phyloP scores from a whole-genome alignment of 805 yeast species.

The Ogataea saltuana region DNA sequence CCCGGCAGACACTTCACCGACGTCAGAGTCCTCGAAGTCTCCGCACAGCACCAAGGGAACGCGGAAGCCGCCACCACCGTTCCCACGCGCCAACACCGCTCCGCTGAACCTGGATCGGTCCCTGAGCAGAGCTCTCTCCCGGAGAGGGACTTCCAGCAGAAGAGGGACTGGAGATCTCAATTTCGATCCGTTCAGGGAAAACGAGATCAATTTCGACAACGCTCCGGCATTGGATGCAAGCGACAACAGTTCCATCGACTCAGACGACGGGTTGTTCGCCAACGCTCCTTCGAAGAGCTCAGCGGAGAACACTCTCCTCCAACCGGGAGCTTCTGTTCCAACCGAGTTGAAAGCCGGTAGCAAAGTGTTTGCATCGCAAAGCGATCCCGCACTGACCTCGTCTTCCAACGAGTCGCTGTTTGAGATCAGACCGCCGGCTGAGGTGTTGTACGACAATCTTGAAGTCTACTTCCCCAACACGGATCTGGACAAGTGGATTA shows the following conservation, averaged over 20 bases:
- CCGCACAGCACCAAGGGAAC: constrained; percentile 12
- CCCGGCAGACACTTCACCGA: constrained; percentile 9
- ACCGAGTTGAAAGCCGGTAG: background rate
- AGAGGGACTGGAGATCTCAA: constrained; percentile 14
- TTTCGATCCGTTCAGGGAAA: constrained; percentile 64
- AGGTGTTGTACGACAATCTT: constrained; percentile 85
- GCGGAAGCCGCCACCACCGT: constrained; percentile 31
- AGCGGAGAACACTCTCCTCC: background rate
- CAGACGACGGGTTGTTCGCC: constrained; percentile 63
- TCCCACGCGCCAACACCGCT: constrained; percentile 9
- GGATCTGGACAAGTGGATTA: constrained; percentile 87
- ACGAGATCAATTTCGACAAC: constrained; percentile 69
- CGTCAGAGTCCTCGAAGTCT: constrained; percentile 10
- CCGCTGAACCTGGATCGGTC: constrained; percentile 6
- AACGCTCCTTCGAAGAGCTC: constrained; percentile 38
- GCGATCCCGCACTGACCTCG: constrained; percentile 12
- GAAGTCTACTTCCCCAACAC: constrained; percentile 92
- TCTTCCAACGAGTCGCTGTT: constrained; percentile 29
- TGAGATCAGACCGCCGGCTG: constrained; percentile 93
- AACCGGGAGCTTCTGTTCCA: background rate
- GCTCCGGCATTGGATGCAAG: constrained; percentile 55
- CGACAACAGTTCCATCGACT: constrained; percentile 40
- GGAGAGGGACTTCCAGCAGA: constrained; percentile 20
- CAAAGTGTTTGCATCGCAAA: background rate
- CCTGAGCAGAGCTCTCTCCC: constrained; percentile 7